These are phyloP conservation scores for Candida tammaniensis DNA, from an alignment of 805 yeast species.

Conservation along the genomic window DNA sequence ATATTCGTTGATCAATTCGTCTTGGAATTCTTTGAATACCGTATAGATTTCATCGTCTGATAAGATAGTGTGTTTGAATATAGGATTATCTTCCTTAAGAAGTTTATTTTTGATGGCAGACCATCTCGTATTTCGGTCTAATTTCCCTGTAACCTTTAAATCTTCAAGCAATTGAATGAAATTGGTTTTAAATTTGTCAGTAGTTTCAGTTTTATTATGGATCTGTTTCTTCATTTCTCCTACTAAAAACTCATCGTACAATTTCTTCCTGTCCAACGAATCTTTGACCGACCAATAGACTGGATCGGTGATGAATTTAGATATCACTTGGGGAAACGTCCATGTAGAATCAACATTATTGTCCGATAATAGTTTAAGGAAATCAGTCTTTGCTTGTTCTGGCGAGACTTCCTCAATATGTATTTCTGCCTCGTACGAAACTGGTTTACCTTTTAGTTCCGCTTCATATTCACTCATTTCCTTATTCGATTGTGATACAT, in stretches of 20 bases:
- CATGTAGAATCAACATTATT: constrained; percentile 66
- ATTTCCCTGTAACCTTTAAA: constrained; percentile 28
- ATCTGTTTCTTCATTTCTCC: constrained; percentile 45
- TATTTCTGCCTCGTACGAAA: constrained; percentile 1
- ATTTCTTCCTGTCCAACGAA: constrained; percentile 54
- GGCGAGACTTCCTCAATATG: constrained; percentile 1
- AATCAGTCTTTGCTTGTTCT: constrained; percentile 42
- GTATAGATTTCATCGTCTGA: constrained; percentile 55
- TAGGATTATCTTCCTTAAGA: constrained; percentile 62
- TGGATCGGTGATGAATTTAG: constrained; percentile 53
- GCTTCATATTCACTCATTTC: not conserved
- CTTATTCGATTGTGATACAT: not conserved
- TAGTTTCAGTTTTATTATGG: constrained; percentile 48
- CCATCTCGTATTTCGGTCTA: constrained; percentile 66
- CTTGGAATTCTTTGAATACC: constrained; percentile 52
- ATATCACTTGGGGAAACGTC: constrained; percentile 69
- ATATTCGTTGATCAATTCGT: constrained; percentile 32
- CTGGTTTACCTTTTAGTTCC: constrained; percentile 4
- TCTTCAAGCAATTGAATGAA: constrained; percentile 46
- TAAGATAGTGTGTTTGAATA: constrained; percentile 57
- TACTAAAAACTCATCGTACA: constrained; percentile 63
- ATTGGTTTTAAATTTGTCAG: constrained; percentile 55
- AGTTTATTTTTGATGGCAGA: constrained; percentile 43
- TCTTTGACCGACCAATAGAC: constrained; percentile 68
- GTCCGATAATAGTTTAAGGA: constrained; percentile 51